Base-by-base conservation (phyloP, 2,329 filamentous ascomycete genomes). In the Paecilomyces sp. region DNA sequence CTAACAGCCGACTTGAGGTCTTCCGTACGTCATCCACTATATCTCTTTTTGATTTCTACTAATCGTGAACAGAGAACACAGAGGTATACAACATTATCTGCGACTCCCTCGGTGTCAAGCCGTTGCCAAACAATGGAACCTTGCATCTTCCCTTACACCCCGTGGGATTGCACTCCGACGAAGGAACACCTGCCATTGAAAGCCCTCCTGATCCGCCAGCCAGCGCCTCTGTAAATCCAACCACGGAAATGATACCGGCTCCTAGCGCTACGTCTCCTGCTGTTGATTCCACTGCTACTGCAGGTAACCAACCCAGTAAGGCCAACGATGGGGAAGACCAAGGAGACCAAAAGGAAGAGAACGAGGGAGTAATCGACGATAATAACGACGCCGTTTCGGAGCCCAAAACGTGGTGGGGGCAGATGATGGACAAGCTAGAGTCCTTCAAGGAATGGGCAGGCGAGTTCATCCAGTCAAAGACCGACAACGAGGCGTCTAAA, bases 21-120 rank as follows among this genome's bases (percentile, higher is more conserved):
- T 97, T 97, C 72, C 92, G 90, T 92, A 83, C 84, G 89, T 84
- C n/a, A 1, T 13, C 51, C 4, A 33, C 28, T 54, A 24, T 24
- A 7, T 15, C 9, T 4, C 25, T 57, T 34, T 57, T 25, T n/a
- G 8, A 24, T 9, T 18, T 41, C 4, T 22, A 13, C 18, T 51
- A 28, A 31, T 13, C 3, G 18, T 22, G 15, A 18, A 25, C 66
- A 93, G 90, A 97, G 84, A 97, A 97, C 65, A 92, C 86, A 61
- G 90, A 97, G 68, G 89, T 97, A 8, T 97, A 97, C 77, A 96
- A 96, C 69, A 90, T 97, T 63, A 76, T 97, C 53, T 97, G 93
- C 72, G 92, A 97, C 75, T 92, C 90, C 0, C 76, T 97, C 28
- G 87, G 88, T 12, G 78, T 97, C 60, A 73, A 74, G 3, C 90